Percentiles rank a stretch among this genome's conserved stretches.
These are phyloP conservation scores for Puya raimondii DNA, from an alignment of 176 grass and related monocot species.

Conservation along the genomic window DNA sequence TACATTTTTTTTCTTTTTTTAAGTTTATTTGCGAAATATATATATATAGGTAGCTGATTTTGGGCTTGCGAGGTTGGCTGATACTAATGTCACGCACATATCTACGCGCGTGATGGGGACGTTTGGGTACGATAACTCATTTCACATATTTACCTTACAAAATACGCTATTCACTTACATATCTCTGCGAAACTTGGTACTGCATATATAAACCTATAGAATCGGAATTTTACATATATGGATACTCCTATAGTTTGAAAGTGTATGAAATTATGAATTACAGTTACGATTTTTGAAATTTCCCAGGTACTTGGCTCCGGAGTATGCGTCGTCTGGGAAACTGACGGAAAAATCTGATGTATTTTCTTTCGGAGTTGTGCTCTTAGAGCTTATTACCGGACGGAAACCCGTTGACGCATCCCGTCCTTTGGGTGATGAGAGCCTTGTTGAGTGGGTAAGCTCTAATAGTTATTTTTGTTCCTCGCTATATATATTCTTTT, in stretches of 20 bases:
- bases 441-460: slow-evolving; percentile 95
- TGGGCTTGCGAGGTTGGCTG: slow-evolving; percentile 58
- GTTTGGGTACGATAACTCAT: slow-evolving; percentile 48
- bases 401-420: slow-evolving; percentile 68
- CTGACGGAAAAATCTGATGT: slow-evolving; percentile 81
- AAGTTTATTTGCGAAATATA: slow-evolving; percentile 1
- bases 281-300: no score
- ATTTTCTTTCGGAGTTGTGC: slow-evolving; percentile 86
- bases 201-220: no score
- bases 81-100: slow-evolving; percentile 63
- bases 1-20: slow-evolving; percentile 1
- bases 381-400: slow-evolving; percentile 86
- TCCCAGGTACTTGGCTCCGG: slow-evolving; percentile 76
- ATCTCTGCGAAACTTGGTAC: no score
- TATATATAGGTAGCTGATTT: slow-evolving; percentile 68
- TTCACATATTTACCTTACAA: neutral
- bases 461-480: slow-evolving; percentile 7
- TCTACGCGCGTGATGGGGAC: slow-evolving; percentile 88
- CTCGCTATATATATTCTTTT: slow-evolving; percentile 1
- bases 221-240: no score
- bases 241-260: no score
- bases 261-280: no score
- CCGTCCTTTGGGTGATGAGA: slow-evolving; percentile 65
- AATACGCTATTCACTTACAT: no score
- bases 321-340: slow-evolving; percentile 81